Percentiles rank a stretch among this genome's conserved stretches.
phyloP scores from a whole-genome alignment of 768 basidiomycete genomes.

The Scleroderma citrinum region DNA sequence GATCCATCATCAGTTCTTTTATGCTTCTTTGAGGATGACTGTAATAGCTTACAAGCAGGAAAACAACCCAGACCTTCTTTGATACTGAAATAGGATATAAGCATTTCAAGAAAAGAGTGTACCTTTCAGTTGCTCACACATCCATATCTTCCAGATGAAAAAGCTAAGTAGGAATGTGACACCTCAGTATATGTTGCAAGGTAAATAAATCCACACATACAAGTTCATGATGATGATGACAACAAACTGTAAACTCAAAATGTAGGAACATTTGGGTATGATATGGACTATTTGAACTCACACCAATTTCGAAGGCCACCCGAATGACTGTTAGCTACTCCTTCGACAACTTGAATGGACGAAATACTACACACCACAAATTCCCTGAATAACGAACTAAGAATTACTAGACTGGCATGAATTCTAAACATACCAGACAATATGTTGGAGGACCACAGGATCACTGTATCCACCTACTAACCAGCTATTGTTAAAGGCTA shows the following conservation, averaged over 20 bases:
- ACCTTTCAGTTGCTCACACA: background rate
- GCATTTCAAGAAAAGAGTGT: too few relatives aligned
- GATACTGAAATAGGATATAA: background rate
- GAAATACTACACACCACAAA: background rate
- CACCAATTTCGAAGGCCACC: background rate
- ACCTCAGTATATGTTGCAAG: background rate
- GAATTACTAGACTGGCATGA: background rate
- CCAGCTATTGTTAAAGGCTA: constrained; percentile 6
- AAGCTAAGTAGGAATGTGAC: background rate
- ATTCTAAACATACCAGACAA: background rate
- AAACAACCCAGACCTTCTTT: background rate
- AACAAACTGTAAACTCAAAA: background rate
- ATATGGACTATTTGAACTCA: background rate
- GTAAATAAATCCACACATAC: background rate
- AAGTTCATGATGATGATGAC: background rate
- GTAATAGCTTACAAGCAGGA: background rate
- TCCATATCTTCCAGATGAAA: constrained; percentile 6
- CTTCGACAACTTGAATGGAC: background rate
- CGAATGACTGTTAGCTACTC: background rate
- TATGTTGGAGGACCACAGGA: background rate
- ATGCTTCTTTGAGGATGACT: background rate
- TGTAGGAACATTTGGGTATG: background rate
- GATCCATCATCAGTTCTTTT: background rate
- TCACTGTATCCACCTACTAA: constrained; percentile 4
- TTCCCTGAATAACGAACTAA: background rate